phyloP scores from a whole-genome alignment of 179 eudicot species.

The Corrigiola litoralis region DNA sequence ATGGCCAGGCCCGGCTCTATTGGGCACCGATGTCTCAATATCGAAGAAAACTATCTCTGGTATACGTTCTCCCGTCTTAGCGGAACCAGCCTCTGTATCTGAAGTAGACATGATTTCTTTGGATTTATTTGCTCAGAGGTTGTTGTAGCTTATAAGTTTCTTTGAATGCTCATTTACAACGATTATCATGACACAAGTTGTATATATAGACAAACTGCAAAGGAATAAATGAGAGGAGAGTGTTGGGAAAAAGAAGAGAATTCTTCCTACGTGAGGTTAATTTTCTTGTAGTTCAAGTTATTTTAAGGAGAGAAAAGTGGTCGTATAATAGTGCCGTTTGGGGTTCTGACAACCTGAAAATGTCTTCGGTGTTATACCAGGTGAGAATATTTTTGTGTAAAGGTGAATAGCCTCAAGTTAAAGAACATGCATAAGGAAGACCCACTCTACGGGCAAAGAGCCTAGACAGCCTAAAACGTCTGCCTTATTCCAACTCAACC shows the following conservation, averaged over 20 bases:
- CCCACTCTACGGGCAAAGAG: neutral
- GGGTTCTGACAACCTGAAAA: slow-evolving; percentile 11
- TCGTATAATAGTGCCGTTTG: slow-evolving; percentile 16
- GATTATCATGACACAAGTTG: neutral
- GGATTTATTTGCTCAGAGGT: neutral
- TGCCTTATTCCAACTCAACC: slow-evolving; percentile 21
- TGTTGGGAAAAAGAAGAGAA: slow-evolving; percentile 29
- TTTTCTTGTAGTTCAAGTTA: slow-evolving; percentile 65
- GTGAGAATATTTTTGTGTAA: slow-evolving; percentile 5
- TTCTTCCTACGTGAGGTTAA: slow-evolving; percentile 39
- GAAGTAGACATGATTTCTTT: neutral
- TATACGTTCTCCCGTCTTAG: neutral
- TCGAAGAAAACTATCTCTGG: slow-evolving; percentile 86
- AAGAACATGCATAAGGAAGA: slow-evolving; percentile 13
- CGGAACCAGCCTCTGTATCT: slow-evolving; percentile 21
- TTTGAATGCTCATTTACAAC: neutral
- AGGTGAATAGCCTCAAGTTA: slow-evolving; percentile 16
- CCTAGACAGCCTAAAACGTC: slow-evolving; percentile 9
- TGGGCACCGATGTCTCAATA: slow-evolving; percentile 77
- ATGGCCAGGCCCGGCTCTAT: slow-evolving; percentile 30
- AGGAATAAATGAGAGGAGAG: too few relatives aligned
- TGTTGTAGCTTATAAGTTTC: neutral
- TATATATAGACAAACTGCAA: slow-evolving; percentile 25
- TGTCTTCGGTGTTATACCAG: neutral
- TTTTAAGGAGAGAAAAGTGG: neutral